phyloP scores from a whole-genome alignment of 2,329 filamentous ascomycete genomes.

The Cordyceps javanica region DNA sequence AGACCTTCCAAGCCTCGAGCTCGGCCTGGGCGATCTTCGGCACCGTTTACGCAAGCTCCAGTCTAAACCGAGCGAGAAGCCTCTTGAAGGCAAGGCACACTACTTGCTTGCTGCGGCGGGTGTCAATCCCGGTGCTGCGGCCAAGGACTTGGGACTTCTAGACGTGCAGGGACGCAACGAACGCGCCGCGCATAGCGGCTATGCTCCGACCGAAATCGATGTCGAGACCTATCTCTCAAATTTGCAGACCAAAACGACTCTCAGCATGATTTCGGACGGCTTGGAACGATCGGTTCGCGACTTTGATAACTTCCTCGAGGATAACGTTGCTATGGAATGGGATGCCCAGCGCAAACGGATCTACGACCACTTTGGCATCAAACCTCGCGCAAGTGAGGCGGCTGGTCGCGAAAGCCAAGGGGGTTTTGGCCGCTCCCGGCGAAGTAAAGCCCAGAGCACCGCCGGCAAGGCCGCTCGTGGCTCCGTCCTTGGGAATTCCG shows the following conservation, averaged over 20 bases:
- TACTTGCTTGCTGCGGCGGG: conserved; percentile 92
- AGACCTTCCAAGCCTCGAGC: conserved; percentile 81
- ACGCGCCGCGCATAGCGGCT: conserved; percentile 31
- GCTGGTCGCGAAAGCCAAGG: conserved; percentile 43
- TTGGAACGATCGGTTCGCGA: conserved; percentile 82
- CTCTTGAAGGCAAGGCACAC: conserved; percentile 62
- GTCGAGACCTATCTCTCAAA: conserved; percentile 77
- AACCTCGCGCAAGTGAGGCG: conserved; percentile 45
- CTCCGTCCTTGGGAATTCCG: conserved; percentile 51
- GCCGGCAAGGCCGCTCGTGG: conserved; percentile 46
- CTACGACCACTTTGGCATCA: conserved; percentile 93
- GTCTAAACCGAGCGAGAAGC: conserved; percentile 47
- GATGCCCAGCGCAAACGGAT: conserved; percentile 88
- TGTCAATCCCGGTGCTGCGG: conserved; percentile 77
- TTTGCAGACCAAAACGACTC: conserved; percentile 81
- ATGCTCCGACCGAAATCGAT: conserved; percentile 53
- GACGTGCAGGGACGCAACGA: conserved; percentile 49
- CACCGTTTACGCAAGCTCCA: conserved; percentile 74
- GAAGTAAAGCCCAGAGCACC: conserved; percentile 44
- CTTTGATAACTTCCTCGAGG: conserved; percentile 90
- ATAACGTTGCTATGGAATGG: conserved; percentile 94
- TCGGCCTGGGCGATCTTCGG: conserved; percentile 88
- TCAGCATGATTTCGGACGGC: conserved; percentile 89
- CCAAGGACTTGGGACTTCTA: conserved; percentile 80
- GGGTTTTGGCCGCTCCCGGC: conserved; percentile 55